Evolutionary conservation across 495 filamentous ascomycete species (phyloP), one percentile per base, ranked within the genome.

Genomic region (Oleoguttula mirabilis): DNA sequence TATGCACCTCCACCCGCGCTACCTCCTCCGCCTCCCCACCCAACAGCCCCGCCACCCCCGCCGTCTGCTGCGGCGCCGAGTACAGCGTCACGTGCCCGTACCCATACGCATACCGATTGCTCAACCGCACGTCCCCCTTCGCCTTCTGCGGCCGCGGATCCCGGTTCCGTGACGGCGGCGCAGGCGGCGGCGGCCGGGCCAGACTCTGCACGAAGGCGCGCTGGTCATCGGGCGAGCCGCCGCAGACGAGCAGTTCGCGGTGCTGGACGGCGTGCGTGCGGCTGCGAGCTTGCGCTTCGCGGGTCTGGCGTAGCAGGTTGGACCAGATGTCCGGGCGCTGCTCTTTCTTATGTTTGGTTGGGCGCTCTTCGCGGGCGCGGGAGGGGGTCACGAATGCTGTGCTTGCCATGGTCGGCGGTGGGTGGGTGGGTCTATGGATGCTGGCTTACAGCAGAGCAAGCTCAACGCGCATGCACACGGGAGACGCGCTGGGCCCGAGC

Each of bases 81-180:
- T 38, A 52, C 35, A 52, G 19, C 8, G 44, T 52, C 38, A 45
- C 39, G 27, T 48, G 40, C 10, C 49, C 49, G 36, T 52, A 52
- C n/a, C 49, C 49, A 48, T 44, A 48, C 10, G 49, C 49, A 31
- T 22, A 48, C 3, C 44, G 38, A 34, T 52, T 52, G 23, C 49
- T 52, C 39, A 52, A 33, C 44, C 22, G 16, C 39, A 52, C 27
- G 24, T 44, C 44, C 7, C 49, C 49, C 25, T 36, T 43, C 24
- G 25, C 14, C 19, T 30, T 37, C 32, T 17, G 36, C 11, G 15
- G 14, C 15, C 38, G 3, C 17, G 32, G 12, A 32, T 42, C 32
- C 19, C 45, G 22, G 23, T 39, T 38, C 12, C 41, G 15, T 3
- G 33, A 19, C 16, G 43, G 43, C 6, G 44, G 39, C 30, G 24